phyloP scores from a whole-genome alignment of 2,329 filamentous ascomycete species.

The Colletotrichum tanaceti region DNA sequence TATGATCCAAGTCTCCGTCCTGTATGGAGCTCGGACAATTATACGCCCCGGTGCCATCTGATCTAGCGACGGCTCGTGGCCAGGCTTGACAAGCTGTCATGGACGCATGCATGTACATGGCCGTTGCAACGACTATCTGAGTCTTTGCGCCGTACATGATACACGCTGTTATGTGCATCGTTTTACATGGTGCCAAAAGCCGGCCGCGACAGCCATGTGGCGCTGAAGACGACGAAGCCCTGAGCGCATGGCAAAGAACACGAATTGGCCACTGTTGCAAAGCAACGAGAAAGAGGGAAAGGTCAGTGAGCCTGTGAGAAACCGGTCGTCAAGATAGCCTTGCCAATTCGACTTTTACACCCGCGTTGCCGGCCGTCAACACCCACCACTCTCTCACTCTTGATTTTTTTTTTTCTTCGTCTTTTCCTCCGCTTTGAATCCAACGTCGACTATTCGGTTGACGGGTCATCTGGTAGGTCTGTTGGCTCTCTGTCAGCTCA shows the following conservation, averaged over 20 bases:
- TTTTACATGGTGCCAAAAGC: background rate
- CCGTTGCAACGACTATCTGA: conserved; percentile 17
- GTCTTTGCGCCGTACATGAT: conserved; percentile 12
- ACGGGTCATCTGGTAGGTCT: background rate
- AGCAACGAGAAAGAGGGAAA: background rate
- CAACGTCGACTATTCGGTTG: background rate
- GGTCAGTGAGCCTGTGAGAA: background rate
- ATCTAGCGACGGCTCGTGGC: conserved; percentile 34
- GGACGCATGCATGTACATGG: conserved; percentile 29
- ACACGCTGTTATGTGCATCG: background rate
- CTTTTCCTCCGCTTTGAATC: background rate
- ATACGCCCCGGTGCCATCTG: conserved; percentile 32
- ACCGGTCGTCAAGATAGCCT: background rate
- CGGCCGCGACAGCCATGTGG: background rate
- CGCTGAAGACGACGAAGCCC: background rate
- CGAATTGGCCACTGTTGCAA: background rate
- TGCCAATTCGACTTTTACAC: background rate
- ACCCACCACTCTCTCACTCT: background rate
- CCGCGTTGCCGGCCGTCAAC: background rate
- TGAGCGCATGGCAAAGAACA: background rate
- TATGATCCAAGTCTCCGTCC: conserved; percentile 20
- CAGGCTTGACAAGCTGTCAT: conserved; percentile 38
- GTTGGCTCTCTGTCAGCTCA: conserved; percentile 13
- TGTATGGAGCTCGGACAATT: conserved; percentile 34
- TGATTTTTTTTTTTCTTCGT: background rate